phyloP scores from a whole-genome alignment of 1,284 basidiomycete species.

The Psilocybe mexicana region DNA sequence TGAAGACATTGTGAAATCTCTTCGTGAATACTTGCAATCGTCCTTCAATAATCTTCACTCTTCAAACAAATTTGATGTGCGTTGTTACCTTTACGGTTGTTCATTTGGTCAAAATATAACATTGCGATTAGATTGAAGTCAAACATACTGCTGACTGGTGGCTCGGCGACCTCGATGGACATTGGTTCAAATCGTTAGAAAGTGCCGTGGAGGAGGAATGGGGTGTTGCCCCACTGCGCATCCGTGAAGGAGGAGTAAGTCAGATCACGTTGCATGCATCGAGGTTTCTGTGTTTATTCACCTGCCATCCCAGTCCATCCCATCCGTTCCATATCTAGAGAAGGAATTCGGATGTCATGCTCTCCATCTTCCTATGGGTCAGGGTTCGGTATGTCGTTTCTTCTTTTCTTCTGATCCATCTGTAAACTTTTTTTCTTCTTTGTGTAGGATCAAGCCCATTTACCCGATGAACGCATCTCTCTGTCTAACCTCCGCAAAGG shows the following conservation, averaged over 20 bases:
- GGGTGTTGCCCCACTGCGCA: conserved; percentile 82
- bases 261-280: conserved; percentile 30
- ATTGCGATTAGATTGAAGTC: conserved; percentile 60
- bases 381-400: conserved; percentile 62
- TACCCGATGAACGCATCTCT: conserved; percentile 85
- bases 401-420: neutral
- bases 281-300: neutral
- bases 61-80: conserved; percentile 73
- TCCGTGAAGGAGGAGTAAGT: conserved; percentile 91
- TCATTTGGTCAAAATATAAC: neutral
- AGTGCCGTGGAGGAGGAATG: conserved; percentile 83
- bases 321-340: conserved; percentile 90
- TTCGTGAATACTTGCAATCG: conserved; percentile 60
- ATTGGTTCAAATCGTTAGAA: conserved; percentile 85
- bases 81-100: neutral
- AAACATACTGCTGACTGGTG: conserved; percentile 94
- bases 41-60: conserved; percentile 68
- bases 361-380: conserved; percentile 87
- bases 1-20: conserved; percentile 61
- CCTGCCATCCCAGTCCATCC: conserved; percentile 64
- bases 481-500: conserved; percentile 75
- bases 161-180: conserved; percentile 83
- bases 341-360: conserved; percentile 85
- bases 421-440: neutral
- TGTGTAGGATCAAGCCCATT: conserved; percentile 76